Percentiles rank a stretch among this genome's conserved stretches.
phyloP scores from a whole-genome alignment of 2,329 filamentous ascomycete genomes.

The Thelonectria blattea region DNA sequence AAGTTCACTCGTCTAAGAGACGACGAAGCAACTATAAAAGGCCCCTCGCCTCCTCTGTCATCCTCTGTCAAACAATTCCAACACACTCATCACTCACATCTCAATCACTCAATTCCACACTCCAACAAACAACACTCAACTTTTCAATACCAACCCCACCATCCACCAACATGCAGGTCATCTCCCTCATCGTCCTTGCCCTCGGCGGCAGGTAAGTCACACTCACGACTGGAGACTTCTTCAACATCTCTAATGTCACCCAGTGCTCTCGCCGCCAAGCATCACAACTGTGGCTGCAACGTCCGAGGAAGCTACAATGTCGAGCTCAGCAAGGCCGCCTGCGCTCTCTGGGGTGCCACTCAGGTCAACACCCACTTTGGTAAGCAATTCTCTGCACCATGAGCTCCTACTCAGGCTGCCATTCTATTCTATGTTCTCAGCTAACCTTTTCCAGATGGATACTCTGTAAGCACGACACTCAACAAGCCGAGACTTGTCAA shows the following conservation, averaged over 20 bases:
- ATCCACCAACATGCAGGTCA: background rate
- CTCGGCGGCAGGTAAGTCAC: slow-evolving; percentile 8
- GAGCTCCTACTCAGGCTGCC: background rate
- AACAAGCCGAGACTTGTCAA: background rate
- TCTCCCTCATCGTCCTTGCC: background rate
- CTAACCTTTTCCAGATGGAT: slow-evolving; percentile 9
- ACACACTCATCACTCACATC: no score
- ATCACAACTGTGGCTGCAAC: slow-evolving; percentile 27
- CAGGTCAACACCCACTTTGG: slow-evolving; percentile 18
- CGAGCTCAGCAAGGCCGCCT: slow-evolving; percentile 14
- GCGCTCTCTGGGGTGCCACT: slow-evolving; percentile 19
- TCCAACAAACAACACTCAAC: background rate
- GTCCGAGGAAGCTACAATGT: slow-evolving; percentile 12
- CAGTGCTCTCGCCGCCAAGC: slow-evolving; percentile 1
- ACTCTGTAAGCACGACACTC: slow-evolving; percentile 16
- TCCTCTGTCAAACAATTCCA: no score
- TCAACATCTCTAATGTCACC: background rate
- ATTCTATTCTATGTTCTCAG: background rate
- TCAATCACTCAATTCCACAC: no score
- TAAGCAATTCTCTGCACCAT: background rate
- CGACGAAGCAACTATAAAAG: no score
- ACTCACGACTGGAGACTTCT: background rate
- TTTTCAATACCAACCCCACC: background rate
- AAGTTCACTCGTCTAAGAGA: no score
- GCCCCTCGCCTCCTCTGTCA: no score